Conservation (phyloP, 352 stramenopile species). For the Ochromonadaceae sp. region DNA sequence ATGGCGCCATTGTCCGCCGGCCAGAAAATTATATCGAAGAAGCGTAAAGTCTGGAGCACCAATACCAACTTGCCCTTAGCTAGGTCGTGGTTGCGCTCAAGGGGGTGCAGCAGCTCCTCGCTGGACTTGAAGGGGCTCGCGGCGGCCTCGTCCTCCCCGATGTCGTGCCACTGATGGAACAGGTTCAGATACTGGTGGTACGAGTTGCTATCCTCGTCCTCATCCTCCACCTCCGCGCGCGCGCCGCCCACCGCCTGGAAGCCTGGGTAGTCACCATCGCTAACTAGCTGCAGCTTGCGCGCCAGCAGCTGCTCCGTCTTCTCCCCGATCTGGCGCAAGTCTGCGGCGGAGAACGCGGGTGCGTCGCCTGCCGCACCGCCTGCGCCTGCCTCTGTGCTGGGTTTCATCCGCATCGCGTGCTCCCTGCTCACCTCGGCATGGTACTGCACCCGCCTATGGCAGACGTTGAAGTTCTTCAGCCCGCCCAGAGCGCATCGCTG, state of each 20-base stretch:
- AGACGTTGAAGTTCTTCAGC: not conserved
- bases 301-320: too few species aligned
- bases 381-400: too few species aligned
- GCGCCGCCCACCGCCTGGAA: too few species aligned
- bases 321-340: too few species aligned
- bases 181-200: not conserved
- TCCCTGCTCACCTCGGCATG: too few species aligned
- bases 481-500: not conserved
- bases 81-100: not conserved
- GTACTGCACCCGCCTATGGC: not conserved
- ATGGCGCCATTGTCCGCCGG: not conserved
- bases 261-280: too few species aligned
- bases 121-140: not conserved
- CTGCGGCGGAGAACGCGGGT: too few species aligned
- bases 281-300: too few species aligned
- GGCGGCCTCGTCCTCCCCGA: not conserved
- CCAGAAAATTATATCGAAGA: conserved; percentile 14
- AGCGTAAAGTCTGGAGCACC: conserved; percentile 4
- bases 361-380: too few species aligned
- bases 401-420: too few species aligned
- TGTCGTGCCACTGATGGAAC: not conserved
- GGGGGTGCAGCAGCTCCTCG: conserved; percentile 12
- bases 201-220: not conserved
- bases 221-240: too few species aligned
- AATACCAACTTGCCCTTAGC: not conserved